These are phyloP conservation scores for Rhizophagus sp. DNA, from an alignment of 192 early-diverging fungal species.

Conservation along the genomic window DNA sequence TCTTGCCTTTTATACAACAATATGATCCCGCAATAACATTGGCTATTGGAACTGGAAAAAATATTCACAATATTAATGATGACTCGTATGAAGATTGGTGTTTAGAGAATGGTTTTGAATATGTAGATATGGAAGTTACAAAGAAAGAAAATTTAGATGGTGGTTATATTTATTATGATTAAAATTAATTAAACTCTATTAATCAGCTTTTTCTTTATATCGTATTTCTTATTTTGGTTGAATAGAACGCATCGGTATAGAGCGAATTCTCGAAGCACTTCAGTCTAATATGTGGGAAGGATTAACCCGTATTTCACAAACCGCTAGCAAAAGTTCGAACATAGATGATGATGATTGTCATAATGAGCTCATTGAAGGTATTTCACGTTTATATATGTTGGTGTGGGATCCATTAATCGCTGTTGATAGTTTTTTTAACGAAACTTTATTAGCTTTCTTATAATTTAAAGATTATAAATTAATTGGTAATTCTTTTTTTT, in stretches of 20 bases:
- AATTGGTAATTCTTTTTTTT: not conserved
- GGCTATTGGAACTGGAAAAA: slow-evolving; percentile 47
- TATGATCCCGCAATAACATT: slow-evolving; percentile 56
- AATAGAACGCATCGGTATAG: slow-evolving; percentile 53
- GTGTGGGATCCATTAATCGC: no score
- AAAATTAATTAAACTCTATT: no score
- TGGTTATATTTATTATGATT: not conserved
- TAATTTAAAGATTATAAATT: no score
- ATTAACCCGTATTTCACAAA: slow-evolving; percentile 36
- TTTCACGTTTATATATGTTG: no score
- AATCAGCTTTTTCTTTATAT: not conserved
- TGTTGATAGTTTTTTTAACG: no score
- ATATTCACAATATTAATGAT: not conserved
- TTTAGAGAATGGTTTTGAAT: slow-evolving; percentile 62
- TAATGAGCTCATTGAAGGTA: slow-evolving; percentile 5
- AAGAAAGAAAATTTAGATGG: slow-evolving; percentile 11
- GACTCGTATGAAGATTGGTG: slow-evolving; percentile 59
- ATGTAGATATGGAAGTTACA: slow-evolving; percentile 54
- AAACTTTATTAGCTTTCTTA: no score
- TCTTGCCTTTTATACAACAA: slow-evolving; percentile 54
- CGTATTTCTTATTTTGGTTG: not conserved
- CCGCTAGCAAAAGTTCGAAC: not conserved
- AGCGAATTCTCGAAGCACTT: slow-evolving; percentile 61
- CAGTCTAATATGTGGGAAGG: slow-evolving; percentile 72
- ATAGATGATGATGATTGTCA: not conserved